Base-by-base conservation (phyloP, 148 eudicot genomes). In the Arctostaphylos glauca region DNA sequence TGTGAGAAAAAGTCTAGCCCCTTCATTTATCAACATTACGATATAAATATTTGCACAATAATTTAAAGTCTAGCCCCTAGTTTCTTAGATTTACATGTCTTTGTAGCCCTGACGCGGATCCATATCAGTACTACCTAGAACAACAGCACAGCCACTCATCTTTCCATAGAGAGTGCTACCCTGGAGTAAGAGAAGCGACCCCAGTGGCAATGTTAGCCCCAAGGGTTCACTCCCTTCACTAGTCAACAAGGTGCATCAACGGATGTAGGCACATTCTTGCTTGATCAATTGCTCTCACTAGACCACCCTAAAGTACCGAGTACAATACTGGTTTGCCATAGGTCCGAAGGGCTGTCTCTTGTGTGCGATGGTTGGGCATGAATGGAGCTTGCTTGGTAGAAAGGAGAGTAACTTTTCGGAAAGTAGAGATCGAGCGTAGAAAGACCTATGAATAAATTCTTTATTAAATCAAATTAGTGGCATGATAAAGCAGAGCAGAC, bases 81-180 rank as follows among this genome's bases (percentile, higher is more conserved):
- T 12, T 66, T 25, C 6, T 25, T 10, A 25, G 44, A 66, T 31
- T 12, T 66, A 66, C 71, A 23, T 66, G 71, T 13, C 2, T 0
- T 66, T 66, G 43, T 12, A 5, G 43, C 2, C 6, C 71, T 25
- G 31, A 25, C 18, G 16, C 43, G 43, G 71, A 25, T 31, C 18
- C 0, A 18, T 66, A 25, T 66, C 43, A 6, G 0, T 66, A 43
- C 44, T 66, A 25, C 71, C 71, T 3, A 66, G 44, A 66, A 25
- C 71, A 25, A 13, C 44, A 73, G 54, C 54, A 73, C 74, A 41
- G 14, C 74, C 74, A 41, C 46, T 70, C 74, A 70, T 70, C 74
- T 70, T 70, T 70, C 48, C 74, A 9, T 41, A 67, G 44, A 68
- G 47, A 10, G 74, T 68, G 74, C 7, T 5, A 68, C 47, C 74